Conservation (phyloP, 169 alveolate species). For the Cardiosporidium cionae region DNA sequence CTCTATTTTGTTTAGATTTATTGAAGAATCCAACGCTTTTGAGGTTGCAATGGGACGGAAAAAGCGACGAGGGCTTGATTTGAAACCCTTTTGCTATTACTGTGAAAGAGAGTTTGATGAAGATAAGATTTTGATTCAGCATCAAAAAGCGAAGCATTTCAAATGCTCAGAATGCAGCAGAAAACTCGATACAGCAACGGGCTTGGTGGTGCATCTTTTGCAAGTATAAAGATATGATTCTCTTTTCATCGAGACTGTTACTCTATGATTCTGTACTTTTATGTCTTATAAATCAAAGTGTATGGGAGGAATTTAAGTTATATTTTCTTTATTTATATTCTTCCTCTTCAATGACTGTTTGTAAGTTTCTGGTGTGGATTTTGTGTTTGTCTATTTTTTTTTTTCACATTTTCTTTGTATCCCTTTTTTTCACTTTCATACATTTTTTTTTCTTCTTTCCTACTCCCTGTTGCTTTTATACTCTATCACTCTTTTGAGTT, state of each 20-base stretch:
- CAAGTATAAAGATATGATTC: conserved; percentile 46
- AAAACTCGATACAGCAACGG: conserved; percentile 90
- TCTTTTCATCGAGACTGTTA: background rate
- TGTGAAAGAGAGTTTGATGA: conserved; percentile 94
- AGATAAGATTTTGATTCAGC: conserved; percentile 89
- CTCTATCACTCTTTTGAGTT: too few relatives aligned
- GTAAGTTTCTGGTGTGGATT: background rate
- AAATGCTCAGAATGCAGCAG: conserved; percentile 86
- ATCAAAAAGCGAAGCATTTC: conserved; percentile 95
- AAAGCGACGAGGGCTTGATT: conserved; percentile 77
- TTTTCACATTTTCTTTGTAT: background rate
- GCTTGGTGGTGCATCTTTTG: conserved; percentile 73
- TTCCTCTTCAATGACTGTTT: background rate
- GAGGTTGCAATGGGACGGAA: conserved; percentile 92
- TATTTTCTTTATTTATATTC: background rate
- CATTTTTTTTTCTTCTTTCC: background rate
- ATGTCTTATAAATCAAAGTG: background rate
- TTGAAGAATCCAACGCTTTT: too few relatives aligned
- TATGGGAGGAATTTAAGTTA: background rate
- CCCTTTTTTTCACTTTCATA: background rate
- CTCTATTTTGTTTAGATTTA: too few relatives aligned
- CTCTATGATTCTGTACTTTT: background rate
- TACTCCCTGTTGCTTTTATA: background rate
- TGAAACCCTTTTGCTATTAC: conserved; percentile 95
- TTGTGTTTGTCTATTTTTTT: background rate